Conservation (phyloP, 2,329 filamentous ascomycete species). For the Coniella lustricola region DNA sequence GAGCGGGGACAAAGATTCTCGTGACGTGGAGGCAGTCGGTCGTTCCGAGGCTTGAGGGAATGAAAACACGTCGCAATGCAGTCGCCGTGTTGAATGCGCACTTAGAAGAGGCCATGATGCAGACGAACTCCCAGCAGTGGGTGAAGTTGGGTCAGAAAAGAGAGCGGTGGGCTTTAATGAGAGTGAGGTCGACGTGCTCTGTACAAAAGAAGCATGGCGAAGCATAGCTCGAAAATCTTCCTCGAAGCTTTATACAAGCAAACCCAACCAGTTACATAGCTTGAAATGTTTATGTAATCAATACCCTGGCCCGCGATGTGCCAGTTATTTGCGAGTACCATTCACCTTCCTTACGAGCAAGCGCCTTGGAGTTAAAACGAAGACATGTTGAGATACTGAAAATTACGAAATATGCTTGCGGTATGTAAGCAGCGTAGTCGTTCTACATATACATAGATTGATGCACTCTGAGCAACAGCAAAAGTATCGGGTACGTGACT, state of each 20-base stretch:
- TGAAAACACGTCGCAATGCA: slow-evolving; percentile 41
- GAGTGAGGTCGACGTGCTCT: not conserved
- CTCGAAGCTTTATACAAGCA: slow-evolving; percentile 6
- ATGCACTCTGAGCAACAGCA: no score
- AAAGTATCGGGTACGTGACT: no score
- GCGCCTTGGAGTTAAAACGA: no score
- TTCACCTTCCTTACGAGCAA: no score
- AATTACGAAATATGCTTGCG: no score
- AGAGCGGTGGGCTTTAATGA: not conserved
- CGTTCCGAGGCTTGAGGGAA: slow-evolving; percentile 27
- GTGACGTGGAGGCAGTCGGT: slow-evolving; percentile 12
- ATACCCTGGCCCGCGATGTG: not conserved
- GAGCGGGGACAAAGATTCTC: slow-evolving; percentile 14
- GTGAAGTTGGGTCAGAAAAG: no score
- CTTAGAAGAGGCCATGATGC: slow-evolving; percentile 31
- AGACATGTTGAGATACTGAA: no score
- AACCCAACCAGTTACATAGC: not conserved
- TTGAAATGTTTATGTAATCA: not conserved
- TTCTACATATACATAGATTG: no score
- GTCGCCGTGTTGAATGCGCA: slow-evolving; percentile 38
- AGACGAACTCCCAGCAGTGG: not conserved
- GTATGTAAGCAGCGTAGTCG: no score
- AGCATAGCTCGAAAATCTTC: slow-evolving; percentile 3
- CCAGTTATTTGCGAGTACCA: no score
- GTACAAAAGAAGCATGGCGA: not conserved